Conservation (phyloP, 73 alveolate genomes). For the Diophrys sp. region DNA sequence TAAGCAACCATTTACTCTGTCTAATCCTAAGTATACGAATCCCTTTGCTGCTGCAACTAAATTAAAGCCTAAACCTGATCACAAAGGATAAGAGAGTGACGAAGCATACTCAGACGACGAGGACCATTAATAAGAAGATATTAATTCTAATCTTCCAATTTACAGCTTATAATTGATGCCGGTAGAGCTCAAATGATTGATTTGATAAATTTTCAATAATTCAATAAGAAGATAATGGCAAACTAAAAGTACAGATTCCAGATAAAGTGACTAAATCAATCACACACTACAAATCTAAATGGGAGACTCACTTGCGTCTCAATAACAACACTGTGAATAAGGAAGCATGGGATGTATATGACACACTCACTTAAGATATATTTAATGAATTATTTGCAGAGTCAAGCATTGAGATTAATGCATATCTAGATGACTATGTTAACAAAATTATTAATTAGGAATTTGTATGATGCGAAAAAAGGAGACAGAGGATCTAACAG, state of each 20-base stretch:
- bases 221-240: not conserved
- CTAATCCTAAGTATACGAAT: not conserved
- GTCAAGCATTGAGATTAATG: constrained; percentile 12
- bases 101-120: not conserved
- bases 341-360: constrained; percentile 65
- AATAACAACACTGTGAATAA: constrained; percentile 47
- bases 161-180: no score
- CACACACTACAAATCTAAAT: constrained; percentile 1
- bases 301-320: constrained; percentile 4
- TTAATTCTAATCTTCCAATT: no score
- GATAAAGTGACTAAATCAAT: not conserved
- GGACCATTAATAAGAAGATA: not conserved
- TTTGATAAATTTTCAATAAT: not conserved
- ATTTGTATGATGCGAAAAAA: not conserved
- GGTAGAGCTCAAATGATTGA: not conserved
- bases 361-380: constrained; percentile 41
- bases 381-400: constrained; percentile 36
- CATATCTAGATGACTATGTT: constrained; percentile 21
- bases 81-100: not conserved
- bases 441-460: not conserved
- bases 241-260: not conserved
- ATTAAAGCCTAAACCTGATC: not conserved
- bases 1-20: not conserved
- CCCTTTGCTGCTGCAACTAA: not conserved
- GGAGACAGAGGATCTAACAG: no score